Evolutionary conservation across 2,329 filamentous ascomycete species (phyloP).

Genomic region (Ophioceras dolichostomum): DNA sequence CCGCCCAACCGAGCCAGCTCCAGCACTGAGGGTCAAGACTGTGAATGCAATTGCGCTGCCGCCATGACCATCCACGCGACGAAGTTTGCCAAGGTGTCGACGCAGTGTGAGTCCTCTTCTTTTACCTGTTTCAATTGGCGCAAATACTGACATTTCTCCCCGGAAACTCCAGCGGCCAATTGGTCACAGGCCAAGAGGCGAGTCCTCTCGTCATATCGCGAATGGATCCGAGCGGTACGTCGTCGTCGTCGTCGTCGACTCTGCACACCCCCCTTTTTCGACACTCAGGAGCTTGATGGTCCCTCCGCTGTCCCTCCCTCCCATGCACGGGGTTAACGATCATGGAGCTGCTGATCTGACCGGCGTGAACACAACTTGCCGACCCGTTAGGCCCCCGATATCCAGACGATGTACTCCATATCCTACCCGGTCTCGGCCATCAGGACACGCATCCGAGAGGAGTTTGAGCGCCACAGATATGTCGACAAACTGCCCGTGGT

Average conservation of each 20-base stretch:
- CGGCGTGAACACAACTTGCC: not conserved
- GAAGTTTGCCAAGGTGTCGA: constrained; percentile 72
- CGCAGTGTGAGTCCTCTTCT: constrained; percentile 49
- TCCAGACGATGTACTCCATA: constrained; percentile 94
- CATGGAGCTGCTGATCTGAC: not conserved
- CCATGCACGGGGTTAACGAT: too few species aligned
- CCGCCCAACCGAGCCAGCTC: too few species aligned
- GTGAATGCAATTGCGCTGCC: constrained; percentile 2
- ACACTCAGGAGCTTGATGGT: too few species aligned
- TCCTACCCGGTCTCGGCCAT: constrained; percentile 78
- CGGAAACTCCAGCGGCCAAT: constrained; percentile 76
- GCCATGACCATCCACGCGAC: constrained; percentile 83
- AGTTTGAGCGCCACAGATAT: constrained; percentile 92
- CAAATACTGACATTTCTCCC: constrained; percentile 26
- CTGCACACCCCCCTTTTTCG: too few species aligned
- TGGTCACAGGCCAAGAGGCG: constrained; percentile 80
- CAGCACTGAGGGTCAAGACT: too few species aligned
- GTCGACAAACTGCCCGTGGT: constrained; percentile 81
- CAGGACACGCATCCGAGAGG: constrained; percentile 87
- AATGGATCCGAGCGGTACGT: constrained; percentile 94
- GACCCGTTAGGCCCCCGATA: constrained; percentile 67
- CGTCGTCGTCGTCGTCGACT: too few species aligned
- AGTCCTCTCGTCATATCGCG: constrained; percentile 81
- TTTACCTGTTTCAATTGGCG: too few species aligned
- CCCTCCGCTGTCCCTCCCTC: not conserved